Conservation (phyloP, 768 basidiomycete genomes). For the Neoboletus magnificus region DNA sequence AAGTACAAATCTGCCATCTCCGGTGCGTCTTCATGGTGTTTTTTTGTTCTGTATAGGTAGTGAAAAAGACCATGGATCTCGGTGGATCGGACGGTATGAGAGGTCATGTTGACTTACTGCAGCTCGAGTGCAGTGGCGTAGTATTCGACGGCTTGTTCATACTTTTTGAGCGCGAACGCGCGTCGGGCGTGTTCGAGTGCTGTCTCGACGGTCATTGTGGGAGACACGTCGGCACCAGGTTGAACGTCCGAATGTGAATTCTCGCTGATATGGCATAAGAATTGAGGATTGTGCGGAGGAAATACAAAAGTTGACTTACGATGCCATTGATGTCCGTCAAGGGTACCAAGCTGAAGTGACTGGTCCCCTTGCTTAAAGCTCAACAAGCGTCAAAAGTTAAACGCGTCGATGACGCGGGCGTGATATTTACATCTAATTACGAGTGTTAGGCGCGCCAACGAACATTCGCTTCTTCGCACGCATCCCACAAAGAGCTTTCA, state of each 20-base stretch:
- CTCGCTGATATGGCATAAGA: constrained; percentile 9
- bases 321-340: constrained; percentile 16
- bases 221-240: constrained; percentile 25
- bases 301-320: constrained; percentile 16
- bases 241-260: not conserved
- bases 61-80: constrained; percentile 1
- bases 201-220: constrained; percentile 43
- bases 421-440: constrained; percentile 18
- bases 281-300: too few species aligned
- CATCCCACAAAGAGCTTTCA: not conserved
- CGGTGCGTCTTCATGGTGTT: constrained; percentile 75
- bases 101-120: constrained; percentile 51
- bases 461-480: not conserved
- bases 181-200: constrained; percentile 79
- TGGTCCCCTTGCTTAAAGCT: not conserved
- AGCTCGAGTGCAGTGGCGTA: constrained; percentile 84
- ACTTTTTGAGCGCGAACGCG: constrained; percentile 84
- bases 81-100: not conserved
- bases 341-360: not conserved
- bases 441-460: not conserved
- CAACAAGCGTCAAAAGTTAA: too few species aligned
- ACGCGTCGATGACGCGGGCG: constrained; percentile 14
- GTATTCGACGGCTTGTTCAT: constrained; percentile 78
- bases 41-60: constrained; percentile 54
- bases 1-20: constrained; percentile 88